Evolutionary conservation across 768 basidiomycete species (phyloP).

Genomic region (Dioszegia aurantiaca): DNA sequence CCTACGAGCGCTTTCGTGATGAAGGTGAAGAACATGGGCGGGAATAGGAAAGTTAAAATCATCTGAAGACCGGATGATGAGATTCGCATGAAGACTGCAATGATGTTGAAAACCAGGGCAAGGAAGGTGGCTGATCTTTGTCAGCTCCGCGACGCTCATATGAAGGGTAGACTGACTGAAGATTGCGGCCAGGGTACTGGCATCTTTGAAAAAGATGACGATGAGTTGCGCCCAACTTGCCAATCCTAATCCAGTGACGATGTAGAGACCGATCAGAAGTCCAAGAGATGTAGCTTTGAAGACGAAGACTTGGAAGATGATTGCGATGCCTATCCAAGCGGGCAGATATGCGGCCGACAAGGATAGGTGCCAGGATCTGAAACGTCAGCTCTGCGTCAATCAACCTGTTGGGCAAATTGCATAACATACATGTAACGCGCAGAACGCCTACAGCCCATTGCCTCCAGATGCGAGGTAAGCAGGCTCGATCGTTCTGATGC

Average conservation of each 20-base stretch:
- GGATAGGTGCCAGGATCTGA: constrained; percentile 65
- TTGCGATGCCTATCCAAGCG: constrained; percentile 67
- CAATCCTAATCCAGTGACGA: constrained; percentile 57
- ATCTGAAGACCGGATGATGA: constrained; percentile 56
- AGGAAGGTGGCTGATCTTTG: constrained; percentile 54
- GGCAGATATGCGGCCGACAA: constrained; percentile 69
- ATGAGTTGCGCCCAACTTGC: constrained; percentile 36
- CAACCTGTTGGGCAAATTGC: constrained; percentile 4
- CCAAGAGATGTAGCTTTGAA: constrained; percentile 63
- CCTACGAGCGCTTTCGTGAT: constrained; percentile 66
- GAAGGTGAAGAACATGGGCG: constrained; percentile 73
- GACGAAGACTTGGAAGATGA: constrained; percentile 67
- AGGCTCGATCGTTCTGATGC: constrained; percentile 64
- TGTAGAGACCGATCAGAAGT: constrained; percentile 63
- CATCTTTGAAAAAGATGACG: constrained; percentile 25
- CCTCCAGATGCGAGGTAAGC: constrained; percentile 71
- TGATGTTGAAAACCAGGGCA: constrained; percentile 64
- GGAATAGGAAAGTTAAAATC: constrained; percentile 69
- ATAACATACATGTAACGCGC: constrained; percentile 63
- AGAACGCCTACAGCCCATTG: constrained; percentile 72
- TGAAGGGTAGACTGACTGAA: constrained; percentile 51
- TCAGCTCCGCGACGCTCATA: neutral
- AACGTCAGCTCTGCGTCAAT: neutral
- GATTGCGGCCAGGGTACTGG: constrained; percentile 35
- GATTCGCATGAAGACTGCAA: constrained; percentile 60